Percentiles rank a stretch among this genome's conserved stretches.
These are phyloP conservation scores for Neckera pumila DNA, from an alignment of 225 moss, liverwort and hornwort genomes.

Conservation along the genomic window DNA sequence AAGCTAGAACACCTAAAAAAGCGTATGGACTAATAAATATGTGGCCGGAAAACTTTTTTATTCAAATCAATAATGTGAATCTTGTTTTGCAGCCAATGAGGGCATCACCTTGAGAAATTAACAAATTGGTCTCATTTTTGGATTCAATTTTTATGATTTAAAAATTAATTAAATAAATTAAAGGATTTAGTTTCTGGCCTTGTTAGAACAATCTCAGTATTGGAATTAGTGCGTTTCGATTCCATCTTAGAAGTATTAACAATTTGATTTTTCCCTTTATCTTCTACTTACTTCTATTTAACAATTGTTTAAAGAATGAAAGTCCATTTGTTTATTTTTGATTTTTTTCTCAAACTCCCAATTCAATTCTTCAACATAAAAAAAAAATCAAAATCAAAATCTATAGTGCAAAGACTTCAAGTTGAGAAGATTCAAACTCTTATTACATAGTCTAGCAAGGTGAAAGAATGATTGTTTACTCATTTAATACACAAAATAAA, in stretches of 20 bases:
- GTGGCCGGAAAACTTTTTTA: background rate
- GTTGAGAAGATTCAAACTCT: background rate
- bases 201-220: background rate
- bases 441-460: background rate
- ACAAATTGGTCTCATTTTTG: background rate
- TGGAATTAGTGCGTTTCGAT: background rate
- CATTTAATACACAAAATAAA: background rate
- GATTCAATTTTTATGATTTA: background rate
- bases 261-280: background rate
- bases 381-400: background rate
- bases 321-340: background rate
- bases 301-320: too few species aligned
- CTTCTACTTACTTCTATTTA: accelerated
- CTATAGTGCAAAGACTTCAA: background rate
- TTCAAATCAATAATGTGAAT: background rate
- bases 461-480: background rate
- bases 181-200: background rate
- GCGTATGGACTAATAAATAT: background rate
- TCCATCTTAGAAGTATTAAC: background rate
- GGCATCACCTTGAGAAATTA: background rate
- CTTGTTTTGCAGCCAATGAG: background rate
- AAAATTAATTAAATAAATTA: too few species aligned
- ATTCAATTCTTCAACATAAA: background rate
- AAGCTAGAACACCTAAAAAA: too few species aligned
- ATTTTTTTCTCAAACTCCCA: background rate